These are phyloP conservation scores for Myrica gale DNA, from an alignment of 306 rosid genomes.

Conservation along the genomic window DNA sequence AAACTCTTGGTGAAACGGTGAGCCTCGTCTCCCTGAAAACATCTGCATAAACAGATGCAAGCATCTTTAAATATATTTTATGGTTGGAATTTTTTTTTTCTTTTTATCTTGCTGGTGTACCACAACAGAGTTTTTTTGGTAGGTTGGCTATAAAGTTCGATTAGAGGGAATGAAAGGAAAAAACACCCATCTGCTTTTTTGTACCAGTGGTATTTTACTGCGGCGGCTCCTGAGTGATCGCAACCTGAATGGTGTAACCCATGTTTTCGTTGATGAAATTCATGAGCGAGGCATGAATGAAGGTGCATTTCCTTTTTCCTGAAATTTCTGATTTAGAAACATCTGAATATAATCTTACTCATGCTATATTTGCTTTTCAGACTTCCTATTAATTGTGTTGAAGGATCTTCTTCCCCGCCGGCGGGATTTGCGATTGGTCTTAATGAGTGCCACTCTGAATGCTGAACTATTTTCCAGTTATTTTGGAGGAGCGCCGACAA, in stretches of 20 bases:
- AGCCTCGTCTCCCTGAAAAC: constrained; percentile 33
- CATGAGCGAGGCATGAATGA: constrained; percentile 69
- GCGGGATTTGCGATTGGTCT: constrained; percentile 48
- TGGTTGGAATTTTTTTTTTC: constrained; percentile 30
- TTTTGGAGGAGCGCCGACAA: constrained; percentile 56
- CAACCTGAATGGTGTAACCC: constrained; percentile 52
- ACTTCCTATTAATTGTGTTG: constrained; percentile 52
- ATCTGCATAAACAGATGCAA: constrained; percentile 17
- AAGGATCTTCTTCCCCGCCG: constrained; percentile 61
- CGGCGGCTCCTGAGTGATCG: constrained; percentile 59
- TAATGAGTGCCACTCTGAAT: constrained; percentile 65
- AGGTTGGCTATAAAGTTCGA: constrained; percentile 66
- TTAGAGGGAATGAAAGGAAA: constrained; percentile 61
- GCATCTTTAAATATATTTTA: constrained; percentile 32
- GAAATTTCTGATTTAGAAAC: constrained; percentile 13
- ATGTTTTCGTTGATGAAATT: constrained; percentile 65
- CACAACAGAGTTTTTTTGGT: constrained; percentile 72
- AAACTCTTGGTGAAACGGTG: constrained; percentile 56
- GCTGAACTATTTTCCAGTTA: constrained; percentile 57
- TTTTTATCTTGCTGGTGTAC: constrained; percentile 64
- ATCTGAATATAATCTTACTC: background rate
- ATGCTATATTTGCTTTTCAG: constrained; percentile 28
- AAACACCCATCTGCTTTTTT: constrained; percentile 58
- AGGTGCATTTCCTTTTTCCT: constrained; percentile 34
- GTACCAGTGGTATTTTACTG: constrained; percentile 62